Evolutionary conservation across 805 yeast species (phyloP), one percentile per base, ranked within the genome.

Genomic region (Saccharomyces eubayanus): DNA sequence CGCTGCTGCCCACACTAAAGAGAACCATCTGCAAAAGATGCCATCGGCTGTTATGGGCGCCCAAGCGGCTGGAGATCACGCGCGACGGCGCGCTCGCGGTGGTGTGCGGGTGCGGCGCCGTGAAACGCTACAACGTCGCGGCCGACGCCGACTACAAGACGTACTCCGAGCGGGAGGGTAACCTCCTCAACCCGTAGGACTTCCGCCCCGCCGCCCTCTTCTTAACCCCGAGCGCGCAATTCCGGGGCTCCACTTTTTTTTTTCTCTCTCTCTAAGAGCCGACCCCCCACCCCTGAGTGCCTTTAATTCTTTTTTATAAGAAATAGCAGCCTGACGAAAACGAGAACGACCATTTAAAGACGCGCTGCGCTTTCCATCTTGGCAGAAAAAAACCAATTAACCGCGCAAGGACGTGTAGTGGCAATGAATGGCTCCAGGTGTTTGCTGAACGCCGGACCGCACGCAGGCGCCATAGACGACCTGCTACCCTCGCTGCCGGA

Each of bases 11-110:
- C 0, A 68, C 70, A 36, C 58, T 89, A 10, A 89, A 89, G 67
- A 74, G 96, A 59, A 74, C 78, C 0, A 63, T 84, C 14, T 89
- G 96, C 68, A 88, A 87, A 60, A 71, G 70, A 40, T 89, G 96
- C 67, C 69, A 77, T 47, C 66, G 81, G 62, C 77, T 50, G 48
- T 64, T 0, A 59, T 74, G 31, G 30, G 29, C 20, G 41, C 48
- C 28, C 40, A 50, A 20, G 9, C 27, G 2, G 21, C 53, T 84
- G 1, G 73, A 36, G 12, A 54, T 81, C 20, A 74, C 71, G 0
- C 64, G 69, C 24, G 71, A 74, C 57, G 86, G 85, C 56, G 68
- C 78, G 0, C 65, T 84, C 50, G 76, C 75, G 28, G 65, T 77
- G 41, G 57, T 55, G 27, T 88, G 95, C 48, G 58, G 51, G 6